Conservation (phyloP, 352 stramenopile species). For the Aphanomyces invadans region DNA sequence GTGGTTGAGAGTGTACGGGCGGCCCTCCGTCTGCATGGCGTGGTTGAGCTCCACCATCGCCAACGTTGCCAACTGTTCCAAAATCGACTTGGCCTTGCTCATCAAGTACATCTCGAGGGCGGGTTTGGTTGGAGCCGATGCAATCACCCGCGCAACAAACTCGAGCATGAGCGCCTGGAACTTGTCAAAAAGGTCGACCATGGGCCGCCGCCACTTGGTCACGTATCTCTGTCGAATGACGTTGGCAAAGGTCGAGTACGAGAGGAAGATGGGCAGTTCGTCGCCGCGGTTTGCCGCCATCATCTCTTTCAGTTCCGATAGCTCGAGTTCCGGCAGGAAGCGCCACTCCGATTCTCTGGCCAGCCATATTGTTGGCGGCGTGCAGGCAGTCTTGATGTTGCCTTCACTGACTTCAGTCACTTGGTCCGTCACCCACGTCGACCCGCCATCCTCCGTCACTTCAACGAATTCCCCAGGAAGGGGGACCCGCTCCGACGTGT, state of each 20-base stretch:
- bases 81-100: neutral
- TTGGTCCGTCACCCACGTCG: constrained; percentile 24
- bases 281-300: constrained; percentile 34
- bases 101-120: neutral
- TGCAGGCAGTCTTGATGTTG: constrained; percentile 25
- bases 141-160: neutral
- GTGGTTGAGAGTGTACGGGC: constrained; percentile 6
- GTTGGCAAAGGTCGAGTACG: constrained; percentile 39
- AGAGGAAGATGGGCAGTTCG: constrained; percentile 36
- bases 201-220: neutral
- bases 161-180: neutral
- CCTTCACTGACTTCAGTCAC: constrained; percentile 20
- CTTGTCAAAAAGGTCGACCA: neutral
- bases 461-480: neutral
- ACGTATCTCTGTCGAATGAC: constrained; percentile 31
- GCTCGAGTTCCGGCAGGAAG: neutral
- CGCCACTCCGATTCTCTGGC: constrained; percentile 26
- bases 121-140: neutral
- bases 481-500: neutral
- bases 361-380: constrained; percentile 28
- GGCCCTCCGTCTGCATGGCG: neutral
- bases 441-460: neutral
- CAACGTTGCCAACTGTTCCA: neutral
- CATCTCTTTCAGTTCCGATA: constrained; percentile 27
- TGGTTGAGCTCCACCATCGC: neutral